Evolutionary conservation across 2,329 filamentous ascomycete species (phyloP), one percentile per base, ranked within the genome.

Genomic region (Beauveria sp.): DNA sequence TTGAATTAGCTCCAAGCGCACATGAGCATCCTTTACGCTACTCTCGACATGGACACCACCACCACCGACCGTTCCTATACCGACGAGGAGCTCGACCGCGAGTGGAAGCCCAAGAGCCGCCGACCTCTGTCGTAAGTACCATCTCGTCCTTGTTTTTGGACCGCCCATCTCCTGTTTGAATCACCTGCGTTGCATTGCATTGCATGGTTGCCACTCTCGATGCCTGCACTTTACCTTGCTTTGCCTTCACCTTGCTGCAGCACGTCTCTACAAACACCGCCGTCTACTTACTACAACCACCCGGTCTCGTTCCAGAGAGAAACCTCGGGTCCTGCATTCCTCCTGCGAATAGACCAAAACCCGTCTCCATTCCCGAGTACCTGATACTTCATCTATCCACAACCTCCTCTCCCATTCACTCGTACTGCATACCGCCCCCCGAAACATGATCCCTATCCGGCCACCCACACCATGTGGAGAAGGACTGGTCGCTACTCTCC

Each of bases 91-190:
- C 82, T 89, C 71, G 86, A 91, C 72, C 83, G 83, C 70, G 86
- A 90, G 77, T 93, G 89, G 89, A 86, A 91, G 83, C 88, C 90
- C 68, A 93, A 79, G 72, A 85, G 83, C 71, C 82, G 82, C 70
- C 88, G 91, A 66, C 91, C 91, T 66, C 89, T 93, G 78, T 95
- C 91, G 90, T 95, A 81, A 74, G 90, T 85, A 62, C 65, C 65
- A 62, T 65, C 71, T 64, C 59, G 47, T 50, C 22, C 22, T 54
- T n/a, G 16, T 16, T 42, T 22, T 38, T 38, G 34, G 34, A 14
- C 3, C 49, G 16, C 14, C 16, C n/a, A 46, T 46, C n/a, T 45
- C 38, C 14, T 47, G 54, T 34, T 50, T 43, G 45, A 12, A n/a
- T 47, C 24, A 18, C 18, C 56, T 38, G 51, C 38, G n/a, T 34